Conservation (phyloP, 2,329 filamentous ascomycete species). For the Colletotrichum viniferum region DNA sequence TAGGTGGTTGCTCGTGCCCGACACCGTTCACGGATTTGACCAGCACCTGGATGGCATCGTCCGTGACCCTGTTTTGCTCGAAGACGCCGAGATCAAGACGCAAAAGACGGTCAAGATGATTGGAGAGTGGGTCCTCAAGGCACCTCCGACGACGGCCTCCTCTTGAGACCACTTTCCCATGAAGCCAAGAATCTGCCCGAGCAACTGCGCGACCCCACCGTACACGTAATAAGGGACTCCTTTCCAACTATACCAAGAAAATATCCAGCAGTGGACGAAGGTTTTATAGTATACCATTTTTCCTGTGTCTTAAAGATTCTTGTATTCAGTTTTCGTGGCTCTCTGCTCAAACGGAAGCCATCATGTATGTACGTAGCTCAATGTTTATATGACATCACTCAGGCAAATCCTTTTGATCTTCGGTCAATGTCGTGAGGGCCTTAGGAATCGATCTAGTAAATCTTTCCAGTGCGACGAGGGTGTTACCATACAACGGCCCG, state of each 20-base stretch:
- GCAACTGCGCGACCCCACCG: not conserved
- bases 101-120: constrained; percentile 28
- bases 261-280: not conserved
- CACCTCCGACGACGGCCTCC: not conserved
- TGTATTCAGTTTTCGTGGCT: not conserved
- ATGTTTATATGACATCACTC: not conserved
- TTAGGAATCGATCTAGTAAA: not conserved
- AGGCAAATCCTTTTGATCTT: not conserved
- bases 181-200: not conserved
- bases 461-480: not conserved
- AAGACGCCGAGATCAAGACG: constrained; percentile 29
- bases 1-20: constrained; percentile 36
- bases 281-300: not conserved
- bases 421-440: accelerated
- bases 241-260: not conserved
- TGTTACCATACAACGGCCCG: not conserved
- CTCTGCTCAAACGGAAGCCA: not conserved
- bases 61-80: constrained; percentile 24
- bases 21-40: constrained; percentile 35
- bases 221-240: not conserved
- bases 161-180: not conserved
- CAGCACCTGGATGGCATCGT: constrained; percentile 22
- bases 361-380: not conserved
- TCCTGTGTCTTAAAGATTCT: not conserved
- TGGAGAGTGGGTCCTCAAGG: constrained; percentile 30